Base-by-base conservation (phyloP, 805 yeast species). In the Debaryomyces hansenii region DNA sequence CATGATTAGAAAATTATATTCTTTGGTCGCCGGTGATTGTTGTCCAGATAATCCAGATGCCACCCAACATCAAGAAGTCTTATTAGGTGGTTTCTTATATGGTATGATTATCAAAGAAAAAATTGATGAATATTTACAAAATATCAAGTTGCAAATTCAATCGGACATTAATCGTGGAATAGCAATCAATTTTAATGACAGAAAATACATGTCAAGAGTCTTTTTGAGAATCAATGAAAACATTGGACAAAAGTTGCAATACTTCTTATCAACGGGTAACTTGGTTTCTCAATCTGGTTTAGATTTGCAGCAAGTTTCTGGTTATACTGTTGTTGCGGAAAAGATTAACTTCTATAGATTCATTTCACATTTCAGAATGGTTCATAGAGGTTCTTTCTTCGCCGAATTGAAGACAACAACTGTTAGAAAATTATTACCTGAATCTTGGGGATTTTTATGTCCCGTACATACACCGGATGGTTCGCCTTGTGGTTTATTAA, bases 401-500 rank as follows among this genome's bases (percentile, higher is more conserved):
- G 97, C 99, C 38, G 96, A 92, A 68, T 79, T 94, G 72, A 94
- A 94, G 66, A 94, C 99, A 36, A 94, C 99, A 20, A 87, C 98
- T 1, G 99, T 94, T 41, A 84, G 99, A 75, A 94, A 94, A 67
- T 75, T 94, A 59, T 78, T 94, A 48, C 99, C 99, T 1, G 99
- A 94, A 68, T 88, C 97, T 1, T 94, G 99, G 99, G 99, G 99
- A 3, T 94, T 94, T 80, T 72, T 94, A 58, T 94, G 99, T 72
- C 99, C 99, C 10, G 99, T 94, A 20, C 99, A 94, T 69, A 94
- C 99, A 11, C 99, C 99, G 5, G 99, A 94, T 85, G 99, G 99
- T 58, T 87, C 98, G 42, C 99, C 99, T 16, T 94, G 99, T 83
- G 99, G 99, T 75, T 77, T 94, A 66, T 75, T 94, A 61, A 94